Percentiles rank a stretch among this genome's conserved stretches.
Evolutionary conservation across 352 stramenopile species (phyloP).

Genomic region (Globisporangium paroecandrum): DNA sequence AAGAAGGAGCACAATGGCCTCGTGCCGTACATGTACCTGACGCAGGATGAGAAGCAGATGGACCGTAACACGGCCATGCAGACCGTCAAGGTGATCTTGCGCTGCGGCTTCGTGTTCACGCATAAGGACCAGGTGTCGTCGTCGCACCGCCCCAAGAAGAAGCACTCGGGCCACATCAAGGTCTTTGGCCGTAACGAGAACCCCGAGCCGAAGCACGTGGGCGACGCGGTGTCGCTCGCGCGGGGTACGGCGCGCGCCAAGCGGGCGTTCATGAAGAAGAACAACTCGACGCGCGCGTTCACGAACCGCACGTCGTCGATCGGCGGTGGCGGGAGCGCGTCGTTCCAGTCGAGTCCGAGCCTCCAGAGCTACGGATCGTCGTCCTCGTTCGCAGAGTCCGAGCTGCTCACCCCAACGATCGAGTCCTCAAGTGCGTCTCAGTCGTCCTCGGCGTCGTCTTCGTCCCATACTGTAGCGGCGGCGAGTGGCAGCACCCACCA

Average conservation of each 20-base stretch:
- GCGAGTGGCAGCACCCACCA: too few relatives aligned
- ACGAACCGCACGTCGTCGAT: slow-evolving; percentile 17
- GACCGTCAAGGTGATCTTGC: slow-evolving; percentile 74
- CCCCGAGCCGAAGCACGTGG: too few relatives aligned
- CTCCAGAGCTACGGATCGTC: too few relatives aligned
- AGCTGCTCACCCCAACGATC: too few relatives aligned
- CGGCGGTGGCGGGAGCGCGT: too few relatives aligned
- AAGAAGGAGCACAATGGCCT: slow-evolving; percentile 65
- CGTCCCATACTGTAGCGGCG: too few relatives aligned
- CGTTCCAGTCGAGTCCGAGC: too few relatives aligned
- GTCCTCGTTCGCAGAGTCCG: too few relatives aligned
- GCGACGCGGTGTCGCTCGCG: too few relatives aligned
- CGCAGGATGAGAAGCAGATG: slow-evolving; percentile 63
- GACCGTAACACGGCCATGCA: slow-evolving; percentile 83
- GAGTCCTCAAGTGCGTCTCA: too few relatives aligned
- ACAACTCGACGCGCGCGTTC: slow-evolving; percentile 18
- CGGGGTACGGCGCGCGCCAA: slow-evolving; percentile 49
- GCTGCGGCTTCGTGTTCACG: slow-evolving; percentile 64
- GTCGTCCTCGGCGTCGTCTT: too few relatives aligned
- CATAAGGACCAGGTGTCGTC: slow-evolving; percentile 51
- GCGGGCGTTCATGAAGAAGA: slow-evolving; percentile 46
- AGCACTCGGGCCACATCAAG: slow-evolving; percentile 41
- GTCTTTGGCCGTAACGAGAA: slow-evolving; percentile 38
- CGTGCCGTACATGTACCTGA: too few relatives aligned
- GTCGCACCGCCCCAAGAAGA: slow-evolving; percentile 32